Evolutionary conservation across 306 rosid species (phyloP), one percentile per base, ranked within the genome.

Genomic region (Cucumis melo): DNA sequence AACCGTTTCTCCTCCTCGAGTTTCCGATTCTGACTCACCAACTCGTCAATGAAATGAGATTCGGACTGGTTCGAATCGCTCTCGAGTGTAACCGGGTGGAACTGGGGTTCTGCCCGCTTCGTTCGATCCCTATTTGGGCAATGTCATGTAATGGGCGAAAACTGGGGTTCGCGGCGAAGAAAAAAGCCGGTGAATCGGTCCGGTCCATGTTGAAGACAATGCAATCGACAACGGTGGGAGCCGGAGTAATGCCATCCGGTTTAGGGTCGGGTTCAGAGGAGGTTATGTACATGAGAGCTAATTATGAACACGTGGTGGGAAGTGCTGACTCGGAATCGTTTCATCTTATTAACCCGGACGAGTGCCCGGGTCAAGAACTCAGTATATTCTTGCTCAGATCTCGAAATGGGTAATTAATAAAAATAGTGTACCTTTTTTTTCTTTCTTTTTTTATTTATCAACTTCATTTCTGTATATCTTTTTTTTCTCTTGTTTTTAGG

Each of bases 231-330:
- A 83, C 95, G 19, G 98, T 92, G 19, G 98, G 98, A 1, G 97
- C 97, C 6, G 98, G 96, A 0, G 98, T 91, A 8, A 71, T 94
- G 0, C 96, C 98, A 2, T 24, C 89, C 6, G 85, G 85, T 14
- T 83, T 80, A 75, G 88, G 64, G 55, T 66, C 83, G 16, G 87
- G 62, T 3, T 76, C 88, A 27, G 98, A 91, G 65, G 97, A 88
- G 70, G 80, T 89, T 5, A 86, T 90, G 96, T 91, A 89, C 55
- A 93, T 93, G 97, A 83, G 97, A 66, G 93, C 93, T 1, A 90
- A 91, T 71, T 94, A 86, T 42, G 98, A 94, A 76, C 97, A 94
- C 83, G 94, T 94, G 32, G 90, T 94, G 24, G 98, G 98, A 6
- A 84, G 85, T 53, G 91, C 85, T 0, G 97, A 92, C 77, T 89